These are phyloP conservation scores for Blyttiomyces sp. DNA, from an alignment of 371 early-diverging fungal genomes.

Conservation along the genomic window DNA sequence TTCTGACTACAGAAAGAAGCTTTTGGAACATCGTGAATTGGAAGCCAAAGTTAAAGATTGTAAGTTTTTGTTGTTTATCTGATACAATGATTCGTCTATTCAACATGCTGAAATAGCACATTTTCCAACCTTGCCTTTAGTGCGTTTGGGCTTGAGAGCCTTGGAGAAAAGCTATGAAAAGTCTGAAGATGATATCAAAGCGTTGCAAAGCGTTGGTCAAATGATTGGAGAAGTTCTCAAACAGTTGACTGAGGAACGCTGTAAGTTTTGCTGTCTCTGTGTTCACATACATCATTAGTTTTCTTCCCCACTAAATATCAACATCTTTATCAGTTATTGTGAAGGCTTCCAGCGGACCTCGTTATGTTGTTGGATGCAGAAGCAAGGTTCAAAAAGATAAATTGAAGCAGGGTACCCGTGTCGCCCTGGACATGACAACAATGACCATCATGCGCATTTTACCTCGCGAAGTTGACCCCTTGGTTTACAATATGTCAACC, in stretches of 20 bases:
- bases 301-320: neutral
- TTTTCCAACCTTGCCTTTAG: too few relatives aligned
- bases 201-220: conserved; percentile 98
- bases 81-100: neutral
- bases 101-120: too few relatives aligned
- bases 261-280: conserved; percentile 46
- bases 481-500: conserved; percentile 98
- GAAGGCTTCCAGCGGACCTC: conserved; percentile 97
- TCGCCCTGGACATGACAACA: conserved; percentile 99
- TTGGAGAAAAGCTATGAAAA: conserved; percentile 90
- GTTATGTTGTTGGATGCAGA: conserved; percentile 99
- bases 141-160: conserved; percentile 77
- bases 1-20: conserved; percentile 76
- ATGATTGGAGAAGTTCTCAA: conserved; percentile 99
- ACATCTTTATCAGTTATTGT: conserved; percentile 87
- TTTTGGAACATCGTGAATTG: conserved; percentile 90
- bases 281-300: neutral
- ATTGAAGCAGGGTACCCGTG: conserved; percentile 93
- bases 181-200: conserved; percentile 97
- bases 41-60: conserved; percentile 94
- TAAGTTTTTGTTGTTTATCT: conserved; percentile 36
- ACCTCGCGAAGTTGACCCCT: conserved; percentile 98
- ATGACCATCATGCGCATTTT: conserved; percentile 98
- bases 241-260: conserved; percentile 96
- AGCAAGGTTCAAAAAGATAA: conserved; percentile 90